Base-by-base conservation (phyloP, 1,284 basidiomycete genomes). In the Fomes fomentarius region DNA sequence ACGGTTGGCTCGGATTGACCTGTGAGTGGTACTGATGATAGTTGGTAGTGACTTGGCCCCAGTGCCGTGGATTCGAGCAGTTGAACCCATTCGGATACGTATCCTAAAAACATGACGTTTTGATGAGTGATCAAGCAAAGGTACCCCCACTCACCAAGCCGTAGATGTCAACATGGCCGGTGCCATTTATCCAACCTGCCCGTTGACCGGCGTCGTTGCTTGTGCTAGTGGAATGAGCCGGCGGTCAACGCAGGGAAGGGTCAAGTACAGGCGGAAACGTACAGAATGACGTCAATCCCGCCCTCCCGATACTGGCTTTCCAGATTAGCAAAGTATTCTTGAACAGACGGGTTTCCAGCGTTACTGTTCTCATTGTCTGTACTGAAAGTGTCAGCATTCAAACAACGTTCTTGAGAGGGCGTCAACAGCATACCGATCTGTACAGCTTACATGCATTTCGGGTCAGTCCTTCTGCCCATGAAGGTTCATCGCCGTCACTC, bases 341-440 rank as follows among this genome's bases (percentile, higher is more conserved):
- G 84, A 44, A 78, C 75, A 3, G 71, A 63, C 4, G 65, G 48
- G 37, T 76, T 66, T 60, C 89, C 85, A 4, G 76, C 76, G 63
- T 86, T 93, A 68, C 93, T 76, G 63, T 86, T 93, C 68, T 93
- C 92, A 52, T 93, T 94, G 64, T 93, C 91, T 84, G 65, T 30
- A 12, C n/a, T n/a, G n/a, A n/a, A n/a, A n/a, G n/a, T n/a, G n/a
- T n/a, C n/a, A n/a, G n/a, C n/a, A n/a, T n/a, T n/a, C n/a, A n/a
- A n/a, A n/a, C n/a, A n/a, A n/a, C n/a, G n/a, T n/a, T n/a, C n/a
- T n/a, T n/a, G n/a, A n/a, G n/a, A n/a, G n/a, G n/a, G n/a, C n/a
- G n/a, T n/a, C n/a, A n/a, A 25, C n/a, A 10, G 30, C 74, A 51
- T 58, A 87, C 86, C 87, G 28, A 89, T 72, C 69, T 90, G 88